Evolutionary conservation across 768 basidiomycete species (phyloP), one percentile per base, ranked within the genome.

Genomic region (Amanita jacksonii): DNA sequence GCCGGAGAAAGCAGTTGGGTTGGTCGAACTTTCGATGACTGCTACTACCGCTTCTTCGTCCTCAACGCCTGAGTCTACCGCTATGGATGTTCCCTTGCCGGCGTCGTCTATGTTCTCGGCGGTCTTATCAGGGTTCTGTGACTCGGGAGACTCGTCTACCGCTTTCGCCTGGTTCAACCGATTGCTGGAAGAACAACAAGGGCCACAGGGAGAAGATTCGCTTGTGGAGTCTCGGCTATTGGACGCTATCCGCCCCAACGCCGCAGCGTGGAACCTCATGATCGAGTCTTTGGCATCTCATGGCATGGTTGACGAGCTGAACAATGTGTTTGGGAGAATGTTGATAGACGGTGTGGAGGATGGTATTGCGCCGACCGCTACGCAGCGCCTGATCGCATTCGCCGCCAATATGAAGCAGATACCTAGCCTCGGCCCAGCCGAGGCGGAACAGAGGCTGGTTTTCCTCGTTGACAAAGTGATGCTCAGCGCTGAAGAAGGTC

Each of bases 81-180:
- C 65, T 1, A 45, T 55, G 0, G 73, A 76, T 43, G 48, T 73
- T 28, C 85, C 84, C 1, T 67, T 66, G 0, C 78, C 83, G 1
- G 69, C 74, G 10, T 65, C 74, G 1, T 72, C 76, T 0, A 85
- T 85, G 0, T 89, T 79, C 55, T 69, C 72, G 5, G 61, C 66
- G 0, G 70, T 88, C 45, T 73, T 91, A 47, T 60, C 58, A 1
- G 83, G 83, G 1, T 91, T 90, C 59, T 69, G 77, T 51, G 59
- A 67, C 9, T 57, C 62, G 8, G 76, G 74, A 9, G 89, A 92
- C 54, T 53, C 80, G 4, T 51, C 62, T 2, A 79, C 75, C 0
- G 87, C 87, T 0, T 52, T 80, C 33, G 57, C 65, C 4, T 93
- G 89, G 89, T 86, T 83, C 52, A 67, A 79, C 32, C 71, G 75